A percentile compares a stretch with the other conserved stretches of the same genome.
phyloP scores from a whole-genome alignment of 2,329 filamentous ascomycete genomes.

The Penicillium hordei region DNA sequence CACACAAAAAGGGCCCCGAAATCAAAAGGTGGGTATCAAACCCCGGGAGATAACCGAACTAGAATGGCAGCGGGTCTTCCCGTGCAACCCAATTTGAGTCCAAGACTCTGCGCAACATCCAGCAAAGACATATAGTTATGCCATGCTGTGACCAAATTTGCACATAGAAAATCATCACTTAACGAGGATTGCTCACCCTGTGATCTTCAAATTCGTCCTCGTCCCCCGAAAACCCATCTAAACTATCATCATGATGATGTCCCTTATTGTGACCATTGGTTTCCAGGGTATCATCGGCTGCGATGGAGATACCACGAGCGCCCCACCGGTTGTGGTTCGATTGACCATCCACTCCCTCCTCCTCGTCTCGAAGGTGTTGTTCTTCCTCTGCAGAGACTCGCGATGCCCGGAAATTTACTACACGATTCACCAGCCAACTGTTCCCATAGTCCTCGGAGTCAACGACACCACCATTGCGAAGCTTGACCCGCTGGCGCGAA shows the following conservation, averaged over 20 bases:
- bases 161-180: background rate
- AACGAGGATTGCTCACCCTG: constrained; percentile 1
- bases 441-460: constrained; percentile 84
- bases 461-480: constrained; percentile 81
- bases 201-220: constrained; percentile 7
- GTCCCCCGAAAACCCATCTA: constrained; percentile 14
- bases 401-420: constrained; percentile 60
- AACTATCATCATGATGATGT: constrained; percentile 8
- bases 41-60: constrained; percentile 1
- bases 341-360: constrained; percentile 27
- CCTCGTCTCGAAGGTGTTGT: constrained; percentile 35
- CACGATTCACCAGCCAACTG: constrained; percentile 77
- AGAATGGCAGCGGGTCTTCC: background rate
- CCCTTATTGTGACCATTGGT: constrained; percentile 19
- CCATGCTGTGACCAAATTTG: background rate
- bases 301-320: constrained; percentile 58
- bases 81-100: constrained; percentile 1
- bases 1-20: background rate
- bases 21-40: background rate
- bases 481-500: constrained; percentile 87
- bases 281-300: constrained; percentile 55
- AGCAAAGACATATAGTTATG: background rate
- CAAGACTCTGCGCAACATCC: background rate
- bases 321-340: constrained; percentile 54
- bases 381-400: constrained; percentile 40